Evolutionary conservation across 768 basidiomycete species (phyloP), one percentile per base, ranked within the genome.

Genomic region (Candolleomyces aberdarensis): DNA sequence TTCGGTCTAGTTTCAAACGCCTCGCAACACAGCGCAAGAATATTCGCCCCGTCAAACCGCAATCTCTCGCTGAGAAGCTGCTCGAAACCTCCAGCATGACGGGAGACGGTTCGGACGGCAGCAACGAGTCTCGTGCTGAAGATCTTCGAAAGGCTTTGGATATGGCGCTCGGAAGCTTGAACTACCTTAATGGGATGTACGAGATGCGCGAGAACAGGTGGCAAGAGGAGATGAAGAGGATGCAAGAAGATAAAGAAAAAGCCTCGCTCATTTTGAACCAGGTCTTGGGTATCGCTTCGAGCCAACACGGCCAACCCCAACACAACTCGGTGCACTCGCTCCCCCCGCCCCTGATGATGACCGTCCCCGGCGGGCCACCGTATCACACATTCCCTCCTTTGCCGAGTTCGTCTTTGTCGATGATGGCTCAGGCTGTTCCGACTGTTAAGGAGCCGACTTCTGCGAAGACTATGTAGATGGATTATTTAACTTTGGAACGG

Each of bases 91-190:
- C 80, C 5, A 74, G 71, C 39, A 71, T 71, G 26, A 77, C 80
- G 0, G 80, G 79, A 3, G 85, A 86, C 13, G 85, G 84, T 0
- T 85, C 86, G 0, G 85, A 85, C 40, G 76, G 75, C 8, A 77
- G 80, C 61, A 77, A 79, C 14, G 82, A 82, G 50, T 73, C 79
- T 1, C 76, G 82, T 0, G 88, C 90, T 63, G 83, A 80, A 56
- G 89, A 91, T 47, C 74, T 92, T 39, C 85, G 83, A 60, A 81
- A 85, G 0, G 89, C 87, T 1, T 72, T 92, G 49, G 87, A 86
- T 63, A 81, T 85, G 1, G 85, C 90, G 1, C 64, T 92, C 53
- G 85, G 83, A 1, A 89, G 89, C 65, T 78, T 92, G 22, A 80
- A 82, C 29, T 77, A 81, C 17, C 75, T 93, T 56, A 81, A 85